Evolutionary conservation across 176 grass and related monocot genomes (phyloP).

Genomic region (Cenchrus fungigraminus): DNA sequence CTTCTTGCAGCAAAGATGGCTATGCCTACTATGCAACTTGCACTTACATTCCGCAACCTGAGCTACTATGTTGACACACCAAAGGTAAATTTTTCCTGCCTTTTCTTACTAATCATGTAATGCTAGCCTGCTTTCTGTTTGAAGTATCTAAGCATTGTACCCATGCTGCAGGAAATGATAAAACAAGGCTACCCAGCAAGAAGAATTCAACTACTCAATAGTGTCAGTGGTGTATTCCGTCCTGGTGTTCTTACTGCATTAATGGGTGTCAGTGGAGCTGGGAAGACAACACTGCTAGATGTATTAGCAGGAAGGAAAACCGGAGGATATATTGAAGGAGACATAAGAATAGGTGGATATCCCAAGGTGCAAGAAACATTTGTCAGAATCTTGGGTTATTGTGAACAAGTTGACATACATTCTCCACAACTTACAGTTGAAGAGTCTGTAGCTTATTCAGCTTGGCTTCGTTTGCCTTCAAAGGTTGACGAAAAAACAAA

Average conservation of each 20-base stretch:
- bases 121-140: background rate
- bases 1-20: conserved; percentile 46
- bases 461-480: conserved; percentile 58
- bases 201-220: conserved; percentile 56
- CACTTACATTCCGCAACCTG: conserved; percentile 59
- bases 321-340: conserved; percentile 55
- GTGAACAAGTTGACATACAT: conserved; percentile 61
- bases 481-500: conserved; percentile 43
- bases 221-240: conserved; percentile 45
- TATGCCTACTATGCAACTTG: conserved; percentile 58
- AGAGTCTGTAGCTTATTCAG: conserved; percentile 63
- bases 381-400: conserved; percentile 63
- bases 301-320: conserved; percentile 68
- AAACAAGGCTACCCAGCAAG: conserved; percentile 29
- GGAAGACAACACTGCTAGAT: conserved; percentile 70
- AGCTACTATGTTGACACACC: conserved; percentile 69
- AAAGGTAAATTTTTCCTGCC: conserved; percentile 38
- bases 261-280: conserved; percentile 64
- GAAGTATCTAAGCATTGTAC: background rate
- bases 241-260: conserved; percentile 63
- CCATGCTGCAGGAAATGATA: conserved; percentile 21
- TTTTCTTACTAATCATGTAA: background rate
- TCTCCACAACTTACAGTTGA: conserved; percentile 65
- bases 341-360: conserved; percentile 63
- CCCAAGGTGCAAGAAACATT: conserved; percentile 66